Percentiles rank a stretch among this genome's conserved stretches.
These are phyloP conservation scores for Pythium apleroticum DNA, from an alignment of 352 stramenopile genomes.

Conservation along the genomic window DNA sequence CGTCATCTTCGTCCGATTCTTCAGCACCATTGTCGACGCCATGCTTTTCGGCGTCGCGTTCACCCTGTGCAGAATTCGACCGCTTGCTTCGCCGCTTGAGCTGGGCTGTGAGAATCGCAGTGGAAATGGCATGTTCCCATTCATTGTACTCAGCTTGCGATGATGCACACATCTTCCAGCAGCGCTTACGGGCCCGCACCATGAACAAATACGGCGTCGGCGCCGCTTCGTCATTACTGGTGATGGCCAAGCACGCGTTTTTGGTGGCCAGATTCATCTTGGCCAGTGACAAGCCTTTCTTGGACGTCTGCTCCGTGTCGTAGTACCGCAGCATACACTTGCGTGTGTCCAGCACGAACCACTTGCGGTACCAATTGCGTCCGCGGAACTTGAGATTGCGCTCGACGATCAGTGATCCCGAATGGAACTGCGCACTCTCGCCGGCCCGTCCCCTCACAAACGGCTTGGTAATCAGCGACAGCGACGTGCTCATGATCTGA, in stretches of 20 bases:
- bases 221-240: constrained; percentile 55
- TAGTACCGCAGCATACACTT: constrained; percentile 76
- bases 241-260: constrained; percentile 61
- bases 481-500: constrained; percentile 66
- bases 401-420: constrained; percentile 65
- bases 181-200: constrained; percentile 58
- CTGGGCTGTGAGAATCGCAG: constrained; percentile 57
- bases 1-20: constrained; percentile 15
- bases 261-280: constrained; percentile 71
- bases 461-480: constrained; percentile 72
- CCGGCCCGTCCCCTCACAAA: constrained; percentile 39
- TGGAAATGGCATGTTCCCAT: constrained; percentile 79
- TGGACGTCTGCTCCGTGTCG: constrained; percentile 61
- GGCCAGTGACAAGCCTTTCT: constrained; percentile 52
- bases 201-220: constrained; percentile 72
- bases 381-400: constrained; percentile 70
- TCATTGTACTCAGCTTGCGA: constrained; percentile 57
- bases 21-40: neutral
- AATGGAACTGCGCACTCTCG: constrained; percentile 35
- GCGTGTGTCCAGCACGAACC: constrained; percentile 65
- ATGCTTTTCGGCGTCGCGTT: neutral
- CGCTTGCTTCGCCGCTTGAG: constrained; percentile 37
- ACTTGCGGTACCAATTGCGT: constrained; percentile 79
- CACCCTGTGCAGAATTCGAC: neutral
- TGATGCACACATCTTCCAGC: constrained; percentile 69